These are phyloP conservation scores for Nakaseomyces sp. DNA, from an alignment of 1,139 yeast genomes.

Conservation along the genomic window DNA sequence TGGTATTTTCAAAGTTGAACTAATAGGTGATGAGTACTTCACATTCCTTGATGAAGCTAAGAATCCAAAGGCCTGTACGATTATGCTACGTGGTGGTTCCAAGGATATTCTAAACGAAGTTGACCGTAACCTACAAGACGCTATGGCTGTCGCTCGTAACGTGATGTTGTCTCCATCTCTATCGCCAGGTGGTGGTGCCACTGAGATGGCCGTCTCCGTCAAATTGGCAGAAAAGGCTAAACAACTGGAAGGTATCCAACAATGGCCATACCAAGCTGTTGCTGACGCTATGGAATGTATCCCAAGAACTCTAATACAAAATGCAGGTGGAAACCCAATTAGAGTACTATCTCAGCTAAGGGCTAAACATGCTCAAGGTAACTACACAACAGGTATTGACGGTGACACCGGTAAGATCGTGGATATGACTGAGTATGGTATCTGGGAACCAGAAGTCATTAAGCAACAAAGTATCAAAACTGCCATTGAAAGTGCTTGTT, in stretches of 20 bases:
- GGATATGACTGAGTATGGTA: slow-evolving; percentile 91
- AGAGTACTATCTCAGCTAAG: slow-evolving; percentile 81
- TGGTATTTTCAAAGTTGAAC: slow-evolving; percentile 85
- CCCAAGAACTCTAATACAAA: slow-evolving; percentile 93
- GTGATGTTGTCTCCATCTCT: slow-evolving; percentile 91
- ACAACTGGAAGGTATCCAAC: slow-evolving; percentile 87
- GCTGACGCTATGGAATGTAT: slow-evolving; percentile 98
- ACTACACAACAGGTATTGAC: slow-evolving; percentile 79
- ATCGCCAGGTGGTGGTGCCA: slow-evolving; percentile 99
- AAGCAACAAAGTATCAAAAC: slow-evolving; percentile 95
- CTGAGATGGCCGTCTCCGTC: slow-evolving; percentile 97
- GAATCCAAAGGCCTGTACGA: slow-evolving; percentile 89
- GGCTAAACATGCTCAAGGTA: slow-evolving; percentile 92
- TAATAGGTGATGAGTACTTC: slow-evolving; percentile 96
- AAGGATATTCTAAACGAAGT: slow-evolving; percentile 94
- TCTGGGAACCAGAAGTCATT: slow-evolving; percentile 98
- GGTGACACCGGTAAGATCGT: slow-evolving; percentile 92
- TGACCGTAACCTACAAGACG: slow-evolving; percentile 95
- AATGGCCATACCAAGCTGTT: slow-evolving; percentile 98
- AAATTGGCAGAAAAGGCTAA: slow-evolving; percentile 84
- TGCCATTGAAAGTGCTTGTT: slow-evolving; percentile 93
- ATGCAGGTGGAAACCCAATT: slow-evolving; percentile 96
- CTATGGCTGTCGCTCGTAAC: slow-evolving; percentile 96
- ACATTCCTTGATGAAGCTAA: slow-evolving; percentile 74
- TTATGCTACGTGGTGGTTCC: slow-evolving; percentile 89